Conservation (phyloP, 2,329 filamentous ascomycete species). For the Colletotrichum sp. region DNA sequence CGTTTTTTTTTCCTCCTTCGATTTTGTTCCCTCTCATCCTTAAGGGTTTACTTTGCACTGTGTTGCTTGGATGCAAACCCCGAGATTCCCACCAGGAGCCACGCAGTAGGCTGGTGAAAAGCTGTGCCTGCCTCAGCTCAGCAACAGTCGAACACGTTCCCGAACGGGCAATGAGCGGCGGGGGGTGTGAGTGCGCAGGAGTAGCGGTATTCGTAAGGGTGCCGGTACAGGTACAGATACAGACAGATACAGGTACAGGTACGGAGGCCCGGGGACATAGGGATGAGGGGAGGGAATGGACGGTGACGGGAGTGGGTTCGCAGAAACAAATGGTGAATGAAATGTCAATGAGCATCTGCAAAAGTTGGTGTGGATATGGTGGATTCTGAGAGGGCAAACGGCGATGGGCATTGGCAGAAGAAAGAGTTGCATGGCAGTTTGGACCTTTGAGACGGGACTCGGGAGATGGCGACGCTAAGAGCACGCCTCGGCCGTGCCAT, state of each 20-base stretch:
- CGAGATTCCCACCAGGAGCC: not conserved
- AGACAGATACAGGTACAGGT: not conserved
- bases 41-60: slow-evolving; percentile 9
- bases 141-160: slow-evolving; percentile 7
- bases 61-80: not conserved
- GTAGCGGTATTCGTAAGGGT: not conserved
- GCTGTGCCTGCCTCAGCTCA: slow-evolving; percentile 1
- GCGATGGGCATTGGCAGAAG: not conserved
- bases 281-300: not conserved
- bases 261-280: not conserved
- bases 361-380: not conserved
- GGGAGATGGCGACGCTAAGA: slow-evolving; percentile 7
- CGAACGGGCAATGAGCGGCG: slow-evolving; percentile 1
- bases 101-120: not conserved
- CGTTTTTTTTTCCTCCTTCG: not conserved
- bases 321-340: not conserved
- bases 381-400: not conserved
- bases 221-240: not conserved
- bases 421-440: slow-evolving; percentile 4
- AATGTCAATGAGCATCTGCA: not conserved
- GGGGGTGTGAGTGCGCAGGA: not conserved
- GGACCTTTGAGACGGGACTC: not conserved
- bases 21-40: not conserved
- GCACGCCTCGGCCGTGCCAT: not conserved
- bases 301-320: not conserved